A percentile compares a stretch with the other conserved stretches of the same genome.
Conservation (phyloP, 2,329 filamentous ascomycete genomes). For the Sporothrix variecibatus region DNA sequence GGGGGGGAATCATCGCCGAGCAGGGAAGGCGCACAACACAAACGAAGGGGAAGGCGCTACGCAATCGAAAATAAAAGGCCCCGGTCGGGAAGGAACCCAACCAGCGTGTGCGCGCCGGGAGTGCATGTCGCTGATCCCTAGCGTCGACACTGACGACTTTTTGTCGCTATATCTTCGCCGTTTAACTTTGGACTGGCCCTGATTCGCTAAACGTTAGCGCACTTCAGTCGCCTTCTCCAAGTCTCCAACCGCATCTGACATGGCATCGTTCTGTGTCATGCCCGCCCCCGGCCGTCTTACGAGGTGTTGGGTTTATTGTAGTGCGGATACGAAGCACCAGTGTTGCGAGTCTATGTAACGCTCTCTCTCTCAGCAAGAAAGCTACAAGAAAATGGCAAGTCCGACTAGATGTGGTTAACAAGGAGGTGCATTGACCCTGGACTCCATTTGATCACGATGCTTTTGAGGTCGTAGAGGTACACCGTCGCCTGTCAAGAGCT, state of each 20-base stretch:
- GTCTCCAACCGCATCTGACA: background rate
- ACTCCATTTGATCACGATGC: background rate
- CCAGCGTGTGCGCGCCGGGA: background rate
- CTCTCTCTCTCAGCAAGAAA: background rate
- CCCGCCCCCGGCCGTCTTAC: background rate
- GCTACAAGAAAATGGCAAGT: background rate
- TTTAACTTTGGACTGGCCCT: constrained; percentile 2
- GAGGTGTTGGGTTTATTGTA: background rate
- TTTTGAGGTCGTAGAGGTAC: background rate
- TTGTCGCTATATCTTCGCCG: background rate
- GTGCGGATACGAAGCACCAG: background rate
- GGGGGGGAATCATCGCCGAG: background rate
- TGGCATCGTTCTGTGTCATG: constrained; percentile 5
- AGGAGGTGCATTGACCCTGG: background rate
- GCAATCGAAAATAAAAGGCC: background rate
- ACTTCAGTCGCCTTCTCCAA: background rate
- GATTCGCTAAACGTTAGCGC: background rate
- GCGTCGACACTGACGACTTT: background rate
- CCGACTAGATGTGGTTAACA: background rate
- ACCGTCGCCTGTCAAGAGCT: background rate
- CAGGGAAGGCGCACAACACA: background rate
- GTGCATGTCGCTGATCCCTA: background rate
- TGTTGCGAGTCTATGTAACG: background rate
- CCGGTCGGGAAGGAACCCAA: background rate
- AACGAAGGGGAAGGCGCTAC: background rate